Conservation (phyloP, 305 asterid species). For the Fraxinus sp. region DNA sequence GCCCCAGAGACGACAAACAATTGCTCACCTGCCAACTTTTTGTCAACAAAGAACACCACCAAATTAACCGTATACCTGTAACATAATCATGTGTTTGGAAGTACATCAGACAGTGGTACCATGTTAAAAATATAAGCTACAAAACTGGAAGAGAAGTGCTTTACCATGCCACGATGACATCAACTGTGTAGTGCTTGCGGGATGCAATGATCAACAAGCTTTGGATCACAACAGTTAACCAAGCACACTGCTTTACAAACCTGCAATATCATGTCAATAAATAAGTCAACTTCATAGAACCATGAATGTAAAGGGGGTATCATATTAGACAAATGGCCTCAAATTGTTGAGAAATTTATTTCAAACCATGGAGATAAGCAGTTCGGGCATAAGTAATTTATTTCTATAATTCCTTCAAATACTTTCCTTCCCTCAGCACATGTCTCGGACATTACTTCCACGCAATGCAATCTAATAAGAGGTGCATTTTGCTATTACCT, state of each 20-base stretch:
- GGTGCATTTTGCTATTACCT: conserved; percentile 34
- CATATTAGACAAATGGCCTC: neutral
- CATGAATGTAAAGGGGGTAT: neutral
- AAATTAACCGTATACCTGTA: conserved; percentile 92
- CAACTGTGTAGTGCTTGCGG: conserved; percentile 91
- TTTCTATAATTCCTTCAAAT: neutral
- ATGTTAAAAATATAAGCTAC: neutral
- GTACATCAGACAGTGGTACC: neutral
- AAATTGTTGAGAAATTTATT: neutral
- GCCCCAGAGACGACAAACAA: neutral
- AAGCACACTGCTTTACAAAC: conserved; percentile 72
- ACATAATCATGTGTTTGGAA: conserved; percentile 2
- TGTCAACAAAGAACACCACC: conserved; percentile 86
- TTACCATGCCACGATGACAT: conserved; percentile 93
- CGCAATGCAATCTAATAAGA: neutral
- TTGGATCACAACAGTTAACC: conserved; percentile 70
- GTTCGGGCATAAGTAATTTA: neutral
- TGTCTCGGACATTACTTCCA: neutral
- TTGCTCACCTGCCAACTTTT: conserved; percentile 66
- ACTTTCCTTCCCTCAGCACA: neutral
- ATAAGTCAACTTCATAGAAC: neutral
- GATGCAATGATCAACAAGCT: conserved; percentile 91
- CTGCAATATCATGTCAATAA: conserved; percentile 40
- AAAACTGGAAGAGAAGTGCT: conserved; percentile 3
- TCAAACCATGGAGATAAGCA: neutral